Evolutionary conservation across 352 stramenopile species (phyloP).

Genomic region (Pythium aquatile): DNA sequence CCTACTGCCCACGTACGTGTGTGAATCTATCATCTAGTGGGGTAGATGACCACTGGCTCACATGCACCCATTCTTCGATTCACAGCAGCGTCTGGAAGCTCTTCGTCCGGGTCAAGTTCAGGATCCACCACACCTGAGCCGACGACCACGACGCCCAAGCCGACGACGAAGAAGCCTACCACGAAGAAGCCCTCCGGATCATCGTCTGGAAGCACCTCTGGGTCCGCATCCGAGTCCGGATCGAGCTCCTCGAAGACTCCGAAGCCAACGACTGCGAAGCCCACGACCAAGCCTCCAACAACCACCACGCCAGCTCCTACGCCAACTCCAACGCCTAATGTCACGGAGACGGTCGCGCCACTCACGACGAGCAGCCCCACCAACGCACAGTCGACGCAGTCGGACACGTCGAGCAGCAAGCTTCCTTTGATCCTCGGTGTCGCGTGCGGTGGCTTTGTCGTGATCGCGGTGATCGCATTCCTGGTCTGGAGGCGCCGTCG

Average conservation of each 20-base stretch:
- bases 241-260: slow-evolving; percentile 24
- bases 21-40: too few species aligned
- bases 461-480: slow-evolving; percentile 52
- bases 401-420: slow-evolving; percentile 32
- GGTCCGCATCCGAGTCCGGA: slow-evolving; percentile 17
- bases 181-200: not conserved
- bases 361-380: slow-evolving; percentile 26
- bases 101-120: not conserved
- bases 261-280: slow-evolving; percentile 32
- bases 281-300: slow-evolving; percentile 17
- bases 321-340: slow-evolving; percentile 23
- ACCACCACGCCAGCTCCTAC: slow-evolving; percentile 27
- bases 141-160: slow-evolving; percentile 5
- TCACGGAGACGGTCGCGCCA: slow-evolving; percentile 8
- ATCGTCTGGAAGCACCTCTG: not conserved
- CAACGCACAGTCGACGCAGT: slow-evolving; percentile 33
- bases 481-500: slow-evolving; percentile 57
- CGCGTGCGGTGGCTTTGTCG: slow-evolving; percentile 32
- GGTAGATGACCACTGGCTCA: too few species aligned
- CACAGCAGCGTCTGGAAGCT: not conserved
- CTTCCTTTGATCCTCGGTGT: slow-evolving; percentile 55
- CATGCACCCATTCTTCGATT: not conserved
- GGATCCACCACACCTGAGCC: not conserved
- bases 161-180: slow-evolving; percentile 21
- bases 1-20: slow-evolving; percentile 15